Evolutionary conservation across 1,284 basidiomycete species (phyloP), one percentile per base, ranked within the genome.

Genomic region (Coniophora puteana): DNA sequence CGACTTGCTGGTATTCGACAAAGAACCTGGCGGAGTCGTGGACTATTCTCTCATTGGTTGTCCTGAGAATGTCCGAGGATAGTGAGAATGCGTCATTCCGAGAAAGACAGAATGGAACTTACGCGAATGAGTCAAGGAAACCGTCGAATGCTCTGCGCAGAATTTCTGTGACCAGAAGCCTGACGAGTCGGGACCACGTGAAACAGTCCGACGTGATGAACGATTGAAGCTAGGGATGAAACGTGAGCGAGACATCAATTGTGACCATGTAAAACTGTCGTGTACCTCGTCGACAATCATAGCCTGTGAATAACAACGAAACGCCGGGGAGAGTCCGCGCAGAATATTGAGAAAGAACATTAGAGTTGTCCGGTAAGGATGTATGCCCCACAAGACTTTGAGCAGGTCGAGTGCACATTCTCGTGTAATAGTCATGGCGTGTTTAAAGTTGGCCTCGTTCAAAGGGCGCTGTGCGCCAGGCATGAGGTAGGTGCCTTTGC

Each of bases 271-370:
- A 14, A 13, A 33, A 20, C 23, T 38, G 40, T 57, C 75, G n/a
- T n/a, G 41, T 43, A 83, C 86, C 75, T 89, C 84, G 62, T 89
- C 82, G 47, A 89, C 78, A 50, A 89, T 84, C 59, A 85, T 63
- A 38, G 85, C 85, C 68, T 89, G 87, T 10, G 87, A 88, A 67
- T 87, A 89, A 44, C 84, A 81, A 63, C 83, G 76, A 59, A 84
- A 83, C 10, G 85, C 86, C 29, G 86, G 86, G 54, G 88, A 78
- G 45, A 83, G 62, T 45, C 84, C 87, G 48, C 84, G 76, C 46
- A 81, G 53, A 38, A 89, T 63, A 57, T 88, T 83, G 49, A 86
- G 65, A 41, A 70, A 45, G 53, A 88, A 62, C 74, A 89, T 80
- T 40, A 83, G 62, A 18, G 73, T 65, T 17, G 81, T 78, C 44